A percentile compares a stretch with the other conserved stretches of the same genome.
Evolutionary conservation across 805 yeast species (phyloP).

Genomic region (Spencermartinsiella europaea): DNA sequence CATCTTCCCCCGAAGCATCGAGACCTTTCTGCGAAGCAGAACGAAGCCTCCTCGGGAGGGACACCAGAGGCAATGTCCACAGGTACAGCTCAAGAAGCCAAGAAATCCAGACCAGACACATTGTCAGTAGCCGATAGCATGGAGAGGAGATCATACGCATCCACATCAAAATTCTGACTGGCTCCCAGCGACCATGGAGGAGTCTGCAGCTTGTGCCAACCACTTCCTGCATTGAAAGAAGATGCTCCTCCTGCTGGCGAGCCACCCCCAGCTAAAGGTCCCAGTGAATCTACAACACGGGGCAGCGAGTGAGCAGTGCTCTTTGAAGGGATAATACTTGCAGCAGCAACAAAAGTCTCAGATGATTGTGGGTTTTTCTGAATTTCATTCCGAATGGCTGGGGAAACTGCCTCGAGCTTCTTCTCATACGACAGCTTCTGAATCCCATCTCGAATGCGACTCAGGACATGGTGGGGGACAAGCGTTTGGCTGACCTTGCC

Average conservation of each 20-base stretch:
- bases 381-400: neutral
- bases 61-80: too few species aligned
- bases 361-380: neutral
- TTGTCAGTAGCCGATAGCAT: neutral
- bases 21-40: too few species aligned
- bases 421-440: slow-evolving; percentile 2
- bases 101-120: slow-evolving; percentile 5
- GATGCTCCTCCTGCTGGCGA: neutral
- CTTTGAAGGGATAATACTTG: slow-evolving; percentile 4
- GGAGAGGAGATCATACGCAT: slow-evolving; percentile 3
- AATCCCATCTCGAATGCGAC: slow-evolving; percentile 2
- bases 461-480: slow-evolving; percentile 3
- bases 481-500: neutral
- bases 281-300: neutral
- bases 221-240: neutral
- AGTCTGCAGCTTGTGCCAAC: neutral
- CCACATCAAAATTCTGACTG: slow-evolving; percentile 5
- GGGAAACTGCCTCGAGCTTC: neutral
- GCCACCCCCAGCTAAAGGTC: neutral
- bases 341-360: slow-evolving; percentile 3
- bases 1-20: too few species aligned
- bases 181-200: slow-evolving; percentile 3
- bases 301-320: neutral
- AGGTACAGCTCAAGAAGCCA: too few species aligned
- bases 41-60: too few species aligned